Evolutionary conservation across 495 filamentous ascomycete genomes (phyloP).

Genomic region (Thozetella sp.): DNA sequence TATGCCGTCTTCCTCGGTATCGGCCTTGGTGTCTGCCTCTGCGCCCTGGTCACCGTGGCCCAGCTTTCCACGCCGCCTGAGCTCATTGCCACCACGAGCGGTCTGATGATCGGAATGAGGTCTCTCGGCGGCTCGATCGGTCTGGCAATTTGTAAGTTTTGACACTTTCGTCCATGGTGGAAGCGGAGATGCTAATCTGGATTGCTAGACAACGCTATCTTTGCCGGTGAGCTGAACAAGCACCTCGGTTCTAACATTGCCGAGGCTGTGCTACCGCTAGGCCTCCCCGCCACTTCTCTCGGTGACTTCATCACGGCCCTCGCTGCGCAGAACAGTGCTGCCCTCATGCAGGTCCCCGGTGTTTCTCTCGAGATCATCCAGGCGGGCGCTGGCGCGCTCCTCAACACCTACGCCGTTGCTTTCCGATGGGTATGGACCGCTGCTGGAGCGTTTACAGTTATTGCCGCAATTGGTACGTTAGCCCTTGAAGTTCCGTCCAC

Average conservation of each 20-base stretch:
- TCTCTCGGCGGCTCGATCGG: slow-evolving; percentile 31
- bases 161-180: neutral
- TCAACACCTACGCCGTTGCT: slow-evolving; percentile 18
- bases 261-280: slow-evolving; percentile 18
- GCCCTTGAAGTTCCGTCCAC: neutral
- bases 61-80: slow-evolving; percentile 31
- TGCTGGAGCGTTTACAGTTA: slow-evolving; percentile 19
- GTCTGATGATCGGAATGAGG: slow-evolving; percentile 29
- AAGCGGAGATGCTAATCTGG: neutral
- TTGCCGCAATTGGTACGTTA: slow-evolving; percentile 18
- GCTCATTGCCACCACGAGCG: slow-evolving; percentile 28
- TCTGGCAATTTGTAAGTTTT: slow-evolving; percentile 27
- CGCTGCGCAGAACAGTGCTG: slow-evolving; percentile 12
- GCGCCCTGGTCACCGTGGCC: slow-evolving; percentile 24
- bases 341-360: slow-evolving; percentile 17
- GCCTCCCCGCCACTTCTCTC: slow-evolving; percentile 11
- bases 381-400: slow-evolving; percentile 16
- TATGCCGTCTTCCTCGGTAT: slow-evolving; percentile 30
- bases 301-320: slow-evolving; percentile 19
- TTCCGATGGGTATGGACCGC: slow-evolving; percentile 30
- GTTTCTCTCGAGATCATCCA: slow-evolving; percentile 22
- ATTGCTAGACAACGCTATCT: slow-evolving; percentile 22
- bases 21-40: slow-evolving; percentile 24
- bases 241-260: slow-evolving; percentile 23
- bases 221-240: slow-evolving; percentile 12